phyloP scores from a whole-genome alignment of 73 alveolate genomes.

The Paramecium sonneborni region DNA sequence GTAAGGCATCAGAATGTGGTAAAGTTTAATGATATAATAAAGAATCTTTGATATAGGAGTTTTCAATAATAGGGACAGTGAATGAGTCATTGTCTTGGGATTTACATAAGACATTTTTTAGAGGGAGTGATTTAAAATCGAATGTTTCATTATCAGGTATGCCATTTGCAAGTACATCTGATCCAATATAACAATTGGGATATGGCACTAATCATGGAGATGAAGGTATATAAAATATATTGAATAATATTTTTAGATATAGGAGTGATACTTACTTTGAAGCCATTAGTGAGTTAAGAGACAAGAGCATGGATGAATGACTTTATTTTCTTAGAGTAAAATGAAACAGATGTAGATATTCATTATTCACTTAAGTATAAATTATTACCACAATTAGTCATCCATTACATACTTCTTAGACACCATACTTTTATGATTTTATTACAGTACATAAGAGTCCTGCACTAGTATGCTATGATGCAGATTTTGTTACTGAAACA shows the following conservation, averaged over 20 bases:
- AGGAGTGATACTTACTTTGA: neutral
- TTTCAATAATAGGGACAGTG: neutral
- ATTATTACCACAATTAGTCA: neutral
- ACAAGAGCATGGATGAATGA: constrained; percentile 33
- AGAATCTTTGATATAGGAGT: neutral
- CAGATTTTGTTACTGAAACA: neutral
- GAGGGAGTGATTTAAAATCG: neutral
- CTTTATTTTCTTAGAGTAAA: neutral
- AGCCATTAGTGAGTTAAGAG: neutral
- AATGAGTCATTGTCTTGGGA: neutral
- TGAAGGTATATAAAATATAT: neutral
- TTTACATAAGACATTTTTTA: neutral
- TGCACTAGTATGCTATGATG: neutral
- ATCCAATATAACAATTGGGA: neutral
- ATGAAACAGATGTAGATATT: constrained; percentile 14
- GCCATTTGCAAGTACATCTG: neutral
- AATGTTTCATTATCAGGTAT: neutral
- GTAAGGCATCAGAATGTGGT: neutral
- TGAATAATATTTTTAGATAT: neutral
- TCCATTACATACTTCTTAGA: neutral
- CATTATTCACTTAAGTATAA: neutral
- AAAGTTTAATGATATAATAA: neutral
- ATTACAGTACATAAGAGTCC: neutral
- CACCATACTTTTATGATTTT: neutral
- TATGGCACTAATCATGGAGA: constrained; percentile 11